Conservation (phyloP, 75 land plant genomes). For the Sequoia sempervirens region DNA sequence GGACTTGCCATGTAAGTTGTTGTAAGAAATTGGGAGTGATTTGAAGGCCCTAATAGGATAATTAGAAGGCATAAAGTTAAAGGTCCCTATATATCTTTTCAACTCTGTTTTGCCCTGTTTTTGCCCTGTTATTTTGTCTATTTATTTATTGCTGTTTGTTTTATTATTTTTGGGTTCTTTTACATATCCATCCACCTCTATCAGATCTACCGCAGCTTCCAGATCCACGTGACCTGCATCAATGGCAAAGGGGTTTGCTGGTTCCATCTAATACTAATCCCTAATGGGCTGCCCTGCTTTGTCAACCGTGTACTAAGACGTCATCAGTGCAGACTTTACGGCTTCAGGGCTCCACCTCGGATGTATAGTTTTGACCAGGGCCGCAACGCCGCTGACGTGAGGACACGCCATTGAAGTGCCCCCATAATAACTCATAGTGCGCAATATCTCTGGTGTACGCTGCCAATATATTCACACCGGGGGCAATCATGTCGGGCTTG, state of each 20-base stretch:
- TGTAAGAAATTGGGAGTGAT: no score
- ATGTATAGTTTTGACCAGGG: constrained; percentile 10
- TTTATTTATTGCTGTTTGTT: no score
- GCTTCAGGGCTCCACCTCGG: constrained; percentile 33
- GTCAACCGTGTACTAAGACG: constrained; percentile 14
- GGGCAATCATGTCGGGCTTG: constrained; percentile 30
- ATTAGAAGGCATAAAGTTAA: no score
- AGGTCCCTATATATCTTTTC: no score
- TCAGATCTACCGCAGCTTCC: background rate
- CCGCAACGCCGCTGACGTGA: constrained; percentile 28
- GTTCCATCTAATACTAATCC: constrained; percentile 1
- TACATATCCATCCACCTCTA: no score
- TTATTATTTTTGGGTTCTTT: no score
- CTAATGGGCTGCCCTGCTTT: background rate
- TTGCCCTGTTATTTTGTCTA: no score
- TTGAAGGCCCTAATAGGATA: no score
- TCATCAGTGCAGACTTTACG: constrained; percentile 22
- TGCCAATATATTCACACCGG: constrained; percentile 26
- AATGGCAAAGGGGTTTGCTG: background rate
- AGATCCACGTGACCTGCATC: background rate
- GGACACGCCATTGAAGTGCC: constrained; percentile 38
- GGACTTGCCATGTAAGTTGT: no score
- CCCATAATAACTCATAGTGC: constrained; percentile 19
- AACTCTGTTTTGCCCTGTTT: no score
- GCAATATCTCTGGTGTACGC: constrained; percentile 10